Base-by-base conservation (phyloP, 2,329 filamentous ascomycete species). In the Neocatenulostroma microsporum region DNA sequence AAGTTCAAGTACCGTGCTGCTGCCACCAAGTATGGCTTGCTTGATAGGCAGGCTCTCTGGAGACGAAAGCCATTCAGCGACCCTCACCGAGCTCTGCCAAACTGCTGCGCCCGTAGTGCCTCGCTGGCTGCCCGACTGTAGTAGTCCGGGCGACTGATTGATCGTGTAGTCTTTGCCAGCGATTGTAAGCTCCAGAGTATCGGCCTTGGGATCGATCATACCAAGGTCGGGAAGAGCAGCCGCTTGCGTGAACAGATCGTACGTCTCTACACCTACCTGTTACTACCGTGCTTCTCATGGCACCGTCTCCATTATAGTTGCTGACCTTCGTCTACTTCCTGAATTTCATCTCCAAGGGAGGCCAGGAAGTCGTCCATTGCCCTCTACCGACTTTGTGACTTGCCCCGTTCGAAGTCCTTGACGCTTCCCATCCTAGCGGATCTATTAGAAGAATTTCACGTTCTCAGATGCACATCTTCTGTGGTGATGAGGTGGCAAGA, bases 61-160 rank as follows among this genome's bases (percentile, higher is more conserved):
- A 3, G 72, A 70, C 21, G 78, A 69, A 30, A 96, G 72, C 86
- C 86, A 96, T 46, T 76, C 68, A 15, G 88, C 84, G 54, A 96
- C 79, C 29, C 78, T 68, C 7, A 88, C 86, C 0, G 86, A 89
- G 48, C 94, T 82, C 61, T 84, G 87, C 91, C 91, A 98, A 7
- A 96, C 69, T 13, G 94, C 76, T 54, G 82, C 82, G 30, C 82
- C 81, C 1, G 82, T 87, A 1, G 82, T 87, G 1, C 82, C 82
- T 10, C 73, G 80, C 19, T 76, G 72, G 21, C 87, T 76, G 44
- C 78, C 74, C 2, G 87, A 94, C 2, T 78, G 79, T 24, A 98
- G 72, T 8, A 96, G 70, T 8, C 78, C 76, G 1, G 87, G 89
- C 2, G 86, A 94, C 61, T 96, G 91, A 44, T 79, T 73, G 49